Percentiles rank a stretch among this genome's conserved stretches.
These are phyloP conservation scores for Ambrosiella cleistominuta DNA, from an alignment of 2,329 filamentous ascomycete species.

Conservation along the genomic window DNA sequence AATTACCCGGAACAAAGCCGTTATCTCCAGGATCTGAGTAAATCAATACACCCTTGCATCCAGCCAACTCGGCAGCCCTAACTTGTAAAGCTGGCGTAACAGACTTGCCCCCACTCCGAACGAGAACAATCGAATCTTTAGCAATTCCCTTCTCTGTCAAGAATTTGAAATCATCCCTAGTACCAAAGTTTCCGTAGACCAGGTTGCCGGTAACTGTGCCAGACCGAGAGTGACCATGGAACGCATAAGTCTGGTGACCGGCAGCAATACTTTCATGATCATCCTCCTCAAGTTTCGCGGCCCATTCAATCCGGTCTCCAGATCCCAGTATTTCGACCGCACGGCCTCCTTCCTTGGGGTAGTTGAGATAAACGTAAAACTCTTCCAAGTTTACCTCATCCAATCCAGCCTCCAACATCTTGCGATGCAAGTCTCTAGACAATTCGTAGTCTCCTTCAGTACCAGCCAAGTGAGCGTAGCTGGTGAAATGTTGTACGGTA, in stretches of 20 bases:
- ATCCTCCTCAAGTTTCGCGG: slow-evolving; percentile 66
- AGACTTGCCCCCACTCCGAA: slow-evolving; percentile 63
- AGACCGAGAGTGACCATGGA: slow-evolving; percentile 76
- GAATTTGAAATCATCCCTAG: slow-evolving; percentile 61
- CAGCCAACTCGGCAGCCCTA: slow-evolving; percentile 73
- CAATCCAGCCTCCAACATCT: slow-evolving; percentile 54
- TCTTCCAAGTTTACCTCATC: slow-evolving; percentile 62
- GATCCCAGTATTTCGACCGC: slow-evolving; percentile 65
- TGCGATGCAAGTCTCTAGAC: slow-evolving; percentile 65
- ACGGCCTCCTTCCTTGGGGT: slow-evolving; percentile 60
- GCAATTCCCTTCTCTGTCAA: slow-evolving; percentile 56
- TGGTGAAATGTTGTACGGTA: slow-evolving; percentile 59
- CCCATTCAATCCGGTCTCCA: slow-evolving; percentile 48
- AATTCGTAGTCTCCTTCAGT: slow-evolving; percentile 80
- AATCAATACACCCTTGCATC: slow-evolving; percentile 73
- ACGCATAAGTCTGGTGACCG: slow-evolving; percentile 55
- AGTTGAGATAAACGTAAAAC: slow-evolving; percentile 84
- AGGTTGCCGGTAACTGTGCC: slow-evolving; percentile 75
- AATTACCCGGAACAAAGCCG: slow-evolving; percentile 58
- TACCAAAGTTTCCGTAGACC: slow-evolving; percentile 85
- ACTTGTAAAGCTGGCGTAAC: slow-evolving; percentile 63
- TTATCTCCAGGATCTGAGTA: slow-evolving; percentile 84
- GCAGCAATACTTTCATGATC: slow-evolving; percentile 39
- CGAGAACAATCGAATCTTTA: slow-evolving; percentile 62
- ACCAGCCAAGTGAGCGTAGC: slow-evolving; percentile 81